Evolutionary conservation across 2,329 filamentous ascomycete genomes (phyloP), one percentile per base, ranked within the genome.

Genomic region (Fusarium sp.): DNA sequence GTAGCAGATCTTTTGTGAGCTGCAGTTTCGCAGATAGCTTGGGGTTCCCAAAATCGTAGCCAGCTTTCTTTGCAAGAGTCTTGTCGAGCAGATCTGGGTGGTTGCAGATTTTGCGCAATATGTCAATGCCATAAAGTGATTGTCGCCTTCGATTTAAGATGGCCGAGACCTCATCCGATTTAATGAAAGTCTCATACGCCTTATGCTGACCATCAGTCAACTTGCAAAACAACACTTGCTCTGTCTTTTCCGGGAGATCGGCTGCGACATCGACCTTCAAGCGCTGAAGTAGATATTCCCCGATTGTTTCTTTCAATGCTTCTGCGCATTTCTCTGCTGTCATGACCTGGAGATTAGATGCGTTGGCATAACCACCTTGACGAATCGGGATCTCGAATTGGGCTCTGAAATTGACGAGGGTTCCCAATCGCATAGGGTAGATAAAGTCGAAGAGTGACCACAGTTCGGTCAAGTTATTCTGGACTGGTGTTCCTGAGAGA

Each of bases 401-500:
- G 68, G 92, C 92, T 51, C 95, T 90, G 80, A 99, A 99, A 73
- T 93, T 94, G 66, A 98, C 93, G 18, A 98, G 86, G 0, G 94
- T 98, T 0, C 96, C 97, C 11, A 99, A 85, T 20, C 95, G 92
- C 94, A 98, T 98, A 0, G 97, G 96, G 71, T 95, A 98, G 65
- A 98, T 93, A 79, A 99, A 99, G 80, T 99, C 97, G 79, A 99
- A 98, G 1, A 99, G 85, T 0, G 96, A 98, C 96, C 96, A 99
- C 1, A 99, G 86, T 81, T 99, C 97, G 1, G 93, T 92, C 32
- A 99, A 84, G 72, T 98, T 98, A 82, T 99, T 99, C 81, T 99
- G 97, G 87, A 99, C 97, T 0, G 97, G 97, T 0, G 96, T 99
- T 10, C 96, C 96, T 0, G 97, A 98, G 3, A 99, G 86, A 67